A percentile compares a stretch with the other conserved stretches of the same genome.
These are phyloP conservation scores for Fusarium sulawesiense DNA, from an alignment of 2,329 filamentous ascomycete species.

Conservation along the genomic window DNA sequence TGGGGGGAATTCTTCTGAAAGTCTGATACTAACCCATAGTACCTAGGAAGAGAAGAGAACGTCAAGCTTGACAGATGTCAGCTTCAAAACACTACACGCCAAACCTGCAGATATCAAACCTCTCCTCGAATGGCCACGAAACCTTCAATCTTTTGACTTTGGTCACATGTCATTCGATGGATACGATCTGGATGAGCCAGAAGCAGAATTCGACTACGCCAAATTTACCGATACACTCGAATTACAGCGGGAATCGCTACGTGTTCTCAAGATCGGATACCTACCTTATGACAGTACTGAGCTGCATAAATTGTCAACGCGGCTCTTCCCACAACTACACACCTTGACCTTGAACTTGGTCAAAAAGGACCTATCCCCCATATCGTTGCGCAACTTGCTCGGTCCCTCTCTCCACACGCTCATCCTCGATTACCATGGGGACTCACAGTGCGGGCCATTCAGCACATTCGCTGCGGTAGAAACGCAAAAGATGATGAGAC, in stretches of 20 bases:
- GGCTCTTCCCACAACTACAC: neutral
- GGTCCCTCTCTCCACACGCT: neutral
- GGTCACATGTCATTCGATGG: neutral
- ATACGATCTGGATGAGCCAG: neutral
- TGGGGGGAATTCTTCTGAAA: neutral
- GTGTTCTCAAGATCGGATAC: neutral
- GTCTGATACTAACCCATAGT: neutral
- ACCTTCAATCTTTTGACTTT: neutral
- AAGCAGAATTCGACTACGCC: neutral
- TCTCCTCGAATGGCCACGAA: neutral
- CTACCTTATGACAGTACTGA: neutral
- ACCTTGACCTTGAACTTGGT: neutral
- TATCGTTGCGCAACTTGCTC: neutral
- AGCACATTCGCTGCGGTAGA: neutral
- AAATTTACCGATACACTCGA: neutral
- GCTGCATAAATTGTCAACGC: neutral
- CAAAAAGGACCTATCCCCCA: too few species aligned
- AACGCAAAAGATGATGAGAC: neutral
- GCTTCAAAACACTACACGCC: neutral
- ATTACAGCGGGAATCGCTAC: neutral
- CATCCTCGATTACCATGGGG: neutral
- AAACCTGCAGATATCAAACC: neutral
- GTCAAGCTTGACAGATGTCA: neutral
- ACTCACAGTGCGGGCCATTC: neutral
- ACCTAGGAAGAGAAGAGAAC: neutral